phyloP scores from a whole-genome alignment of 345 rosid genomes.

The Noccaea bulbosa region DNA sequence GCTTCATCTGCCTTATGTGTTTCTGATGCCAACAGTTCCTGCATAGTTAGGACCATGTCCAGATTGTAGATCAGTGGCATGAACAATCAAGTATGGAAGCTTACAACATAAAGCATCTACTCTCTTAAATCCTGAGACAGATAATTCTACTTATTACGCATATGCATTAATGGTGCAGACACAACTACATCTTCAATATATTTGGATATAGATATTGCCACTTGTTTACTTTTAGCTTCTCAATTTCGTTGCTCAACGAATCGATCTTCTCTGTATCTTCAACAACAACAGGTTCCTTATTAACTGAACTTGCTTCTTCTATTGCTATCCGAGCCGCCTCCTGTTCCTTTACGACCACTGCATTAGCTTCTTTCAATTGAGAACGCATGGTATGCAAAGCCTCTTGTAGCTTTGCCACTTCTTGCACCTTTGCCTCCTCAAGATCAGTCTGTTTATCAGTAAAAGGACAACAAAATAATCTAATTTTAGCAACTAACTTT shows the following conservation, averaged over 20 bases:
- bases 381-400: constrained; percentile 61
- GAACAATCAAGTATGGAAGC: constrained; percentile 23
- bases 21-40: constrained; percentile 67
- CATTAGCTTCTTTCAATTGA: constrained; percentile 65
- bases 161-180: constrained; percentile 28
- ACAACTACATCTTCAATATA: constrained; percentile 15
- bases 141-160: background rate
- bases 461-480: constrained; percentile 17
- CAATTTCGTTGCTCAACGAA: constrained; percentile 66
- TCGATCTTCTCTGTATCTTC: constrained; percentile 77
- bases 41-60: constrained; percentile 35
- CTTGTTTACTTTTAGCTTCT: constrained; percentile 67
- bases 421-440: constrained; percentile 90
- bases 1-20: constrained; percentile 66
- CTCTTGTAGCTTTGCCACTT: constrained; percentile 73
- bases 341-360: constrained; percentile 69
- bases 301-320: constrained; percentile 74
- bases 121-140: constrained; percentile 23
- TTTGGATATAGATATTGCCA: constrained; percentile 13
- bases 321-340: constrained; percentile 86
- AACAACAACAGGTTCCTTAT: constrained; percentile 81
- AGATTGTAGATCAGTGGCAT: constrained; percentile 21
- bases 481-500: constrained; percentile 26
- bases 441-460: constrained; percentile 69
- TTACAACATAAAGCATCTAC: constrained; percentile 6